These are phyloP conservation scores for Lodderomyces parapsilosis DNA, from an alignment of 1,139 yeast genomes.

Conservation along the genomic window DNA sequence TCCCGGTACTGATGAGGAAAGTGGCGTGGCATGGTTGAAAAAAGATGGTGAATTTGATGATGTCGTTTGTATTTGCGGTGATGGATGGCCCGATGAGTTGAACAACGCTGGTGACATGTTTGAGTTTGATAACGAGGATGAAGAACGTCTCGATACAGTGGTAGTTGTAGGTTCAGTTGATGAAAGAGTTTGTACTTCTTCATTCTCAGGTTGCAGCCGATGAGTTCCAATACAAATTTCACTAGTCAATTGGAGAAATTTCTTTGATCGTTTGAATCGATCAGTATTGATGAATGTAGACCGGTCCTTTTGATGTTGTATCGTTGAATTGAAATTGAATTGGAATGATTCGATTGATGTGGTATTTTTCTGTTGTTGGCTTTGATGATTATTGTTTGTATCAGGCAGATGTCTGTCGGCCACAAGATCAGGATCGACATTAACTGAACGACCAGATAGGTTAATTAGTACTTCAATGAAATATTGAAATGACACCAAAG, in stretches of 20 bases:
- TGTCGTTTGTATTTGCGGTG: constrained; percentile 9
- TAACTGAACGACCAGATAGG: constrained; percentile 46
- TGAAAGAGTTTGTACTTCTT: constrained; percentile 1
- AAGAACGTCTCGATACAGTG: constrained; percentile 22
- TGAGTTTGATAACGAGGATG: constrained; percentile 15
- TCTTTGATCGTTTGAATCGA: constrained; percentile 66
- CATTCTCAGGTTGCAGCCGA: constrained; percentile 32
- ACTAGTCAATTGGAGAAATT: constrained; percentile 74
- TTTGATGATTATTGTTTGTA: neutral
- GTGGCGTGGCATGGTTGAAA: neutral
- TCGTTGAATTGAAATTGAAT: constrained; percentile 29
- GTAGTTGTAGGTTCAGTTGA: constrained; percentile 3
- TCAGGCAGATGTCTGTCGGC: constrained; percentile 12
- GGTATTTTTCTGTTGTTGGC: constrained; percentile 5
- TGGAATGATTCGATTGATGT: constrained; percentile 21
- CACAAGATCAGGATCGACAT: constrained; percentile 30
- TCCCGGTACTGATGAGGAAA: constrained; percentile 3
- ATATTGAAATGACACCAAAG: constrained; percentile 77
- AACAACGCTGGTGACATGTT: constrained; percentile 16
- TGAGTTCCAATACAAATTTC: constrained; percentile 81
- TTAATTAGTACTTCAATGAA: constrained; percentile 81
- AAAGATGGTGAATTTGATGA: constrained; percentile 4
- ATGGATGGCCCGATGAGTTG: constrained; percentile 8
- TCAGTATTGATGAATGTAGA: constrained; percentile 73
- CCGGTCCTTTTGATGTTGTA: constrained; percentile 30